phyloP scores from a whole-genome alignment of 768 basidiomycete genomes.

The Solioccasus polychromus region DNA sequence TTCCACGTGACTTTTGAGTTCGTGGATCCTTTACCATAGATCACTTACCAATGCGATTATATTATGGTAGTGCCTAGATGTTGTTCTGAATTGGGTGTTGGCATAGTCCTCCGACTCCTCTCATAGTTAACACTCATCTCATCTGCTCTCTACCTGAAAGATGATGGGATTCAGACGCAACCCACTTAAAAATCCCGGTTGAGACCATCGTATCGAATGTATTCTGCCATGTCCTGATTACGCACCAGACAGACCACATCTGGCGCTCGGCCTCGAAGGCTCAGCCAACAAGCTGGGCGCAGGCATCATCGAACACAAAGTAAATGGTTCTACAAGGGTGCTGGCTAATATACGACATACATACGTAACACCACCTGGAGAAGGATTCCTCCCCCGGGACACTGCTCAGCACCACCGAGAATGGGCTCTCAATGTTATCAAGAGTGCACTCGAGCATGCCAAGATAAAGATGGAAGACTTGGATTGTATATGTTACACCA shows the following conservation, averaged over 20 bases:
- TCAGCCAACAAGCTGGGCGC: slow-evolving; percentile 98
- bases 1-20: slow-evolving; percentile 1
- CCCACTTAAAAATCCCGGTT: slow-evolving; percentile 35
- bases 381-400: slow-evolving; percentile 94
- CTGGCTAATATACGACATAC: slow-evolving; percentile 95
- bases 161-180: slow-evolving; percentile 12
- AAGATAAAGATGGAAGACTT: slow-evolving; percentile 69
- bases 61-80: slow-evolving; percentile 10
- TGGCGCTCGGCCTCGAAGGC: slow-evolving; percentile 96
- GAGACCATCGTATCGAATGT: slow-evolving; percentile 15
- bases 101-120: not conserved
- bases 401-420: slow-evolving; percentile 95
- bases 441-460: slow-evolving; percentile 69
- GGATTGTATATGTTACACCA: slow-evolving; percentile 96
- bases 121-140: not conserved
- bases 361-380: slow-evolving; percentile 98
- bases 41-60: slow-evolving; percentile 9
- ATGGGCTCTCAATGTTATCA: slow-evolving; percentile 83
- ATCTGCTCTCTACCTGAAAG: slow-evolving; percentile 19
- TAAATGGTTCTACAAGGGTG: slow-evolving; percentile 69
- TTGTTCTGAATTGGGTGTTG: not conserved
- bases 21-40: slow-evolving; percentile 24
- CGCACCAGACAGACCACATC: slow-evolving; percentile 55
- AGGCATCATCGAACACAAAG: slow-evolving; percentile 82
- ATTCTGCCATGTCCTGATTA: slow-evolving; percentile 11